Percentiles rank a stretch among this genome's conserved stretches.
Conservation (phyloP, 345 rosid genomes). For the Salix arbutifolia region DNA sequence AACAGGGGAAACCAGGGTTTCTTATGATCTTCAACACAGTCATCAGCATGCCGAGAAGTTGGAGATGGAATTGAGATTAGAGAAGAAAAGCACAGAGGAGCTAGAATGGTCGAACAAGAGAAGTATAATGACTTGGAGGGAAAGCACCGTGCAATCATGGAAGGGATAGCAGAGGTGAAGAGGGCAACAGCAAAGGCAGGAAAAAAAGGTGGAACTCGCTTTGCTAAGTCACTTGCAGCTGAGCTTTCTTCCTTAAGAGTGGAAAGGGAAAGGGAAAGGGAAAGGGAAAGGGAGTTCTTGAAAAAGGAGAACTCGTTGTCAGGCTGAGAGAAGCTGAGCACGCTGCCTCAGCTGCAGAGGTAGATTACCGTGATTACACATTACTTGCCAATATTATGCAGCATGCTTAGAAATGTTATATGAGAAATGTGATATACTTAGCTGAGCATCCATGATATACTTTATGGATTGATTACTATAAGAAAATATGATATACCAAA, state of each 20-base stretch:
- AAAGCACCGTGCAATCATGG: slow-evolving; percentile 68
- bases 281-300: slow-evolving; percentile 45
- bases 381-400: neutral
- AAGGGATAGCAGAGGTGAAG: slow-evolving; percentile 83
- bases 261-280: slow-evolving; percentile 79
- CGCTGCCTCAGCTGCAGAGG: slow-evolving; percentile 85
- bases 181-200: slow-evolving; percentile 89
- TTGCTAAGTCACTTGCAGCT: slow-evolving; percentile 64
- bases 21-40: slow-evolving; percentile 55
- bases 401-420: neutral
- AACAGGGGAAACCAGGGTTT: neutral
- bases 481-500: neutral
- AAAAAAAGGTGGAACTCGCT: slow-evolving; percentile 69
- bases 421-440: neutral
- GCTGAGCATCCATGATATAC: neutral
- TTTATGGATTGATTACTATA: neutral
- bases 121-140: slow-evolving; percentile 66
- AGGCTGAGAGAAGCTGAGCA: slow-evolving; percentile 94
- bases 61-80: slow-evolving; percentile 61
- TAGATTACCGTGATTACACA: slow-evolving; percentile 13
- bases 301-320: slow-evolving; percentile 77
- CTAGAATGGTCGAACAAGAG: slow-evolving; percentile 91
- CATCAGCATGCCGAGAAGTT: slow-evolving; percentile 71
- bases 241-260: slow-evolving; percentile 78
- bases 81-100: slow-evolving; percentile 67